Percentiles rank a stretch among this genome's conserved stretches.
phyloP scores from a whole-genome alignment of 2,329 filamentous ascomycete species.

The Pseudopyrenochaeta lycopersici region DNA sequence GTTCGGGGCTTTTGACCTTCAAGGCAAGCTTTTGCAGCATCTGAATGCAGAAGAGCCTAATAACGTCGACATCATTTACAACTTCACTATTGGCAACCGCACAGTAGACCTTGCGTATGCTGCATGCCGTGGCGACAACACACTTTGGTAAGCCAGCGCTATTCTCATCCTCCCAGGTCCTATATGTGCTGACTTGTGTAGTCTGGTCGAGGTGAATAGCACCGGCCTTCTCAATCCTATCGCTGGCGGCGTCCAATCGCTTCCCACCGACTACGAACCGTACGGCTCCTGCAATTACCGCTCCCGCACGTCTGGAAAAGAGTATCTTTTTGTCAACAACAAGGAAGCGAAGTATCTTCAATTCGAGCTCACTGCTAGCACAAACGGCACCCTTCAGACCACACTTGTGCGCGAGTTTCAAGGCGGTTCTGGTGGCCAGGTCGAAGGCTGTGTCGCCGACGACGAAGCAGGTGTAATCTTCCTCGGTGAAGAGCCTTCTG shows the following conservation, averaged over 20 bases:
- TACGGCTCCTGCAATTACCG: constrained; percentile 64
- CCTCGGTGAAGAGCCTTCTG: constrained; percentile 62
- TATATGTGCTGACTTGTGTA: constrained; percentile 24
- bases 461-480: constrained; percentile 62
- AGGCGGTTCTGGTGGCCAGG: constrained; percentile 62
- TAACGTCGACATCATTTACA: constrained; percentile 65
- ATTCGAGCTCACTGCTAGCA: constrained; percentile 56
- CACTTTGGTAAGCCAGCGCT: constrained; percentile 57
- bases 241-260: constrained; percentile 58
- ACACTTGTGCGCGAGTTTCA: constrained; percentile 62
- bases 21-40: constrained; percentile 58
- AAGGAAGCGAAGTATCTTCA: constrained; percentile 65
- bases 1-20: constrained; percentile 60
- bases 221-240: constrained; percentile 57
- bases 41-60: constrained; percentile 60
- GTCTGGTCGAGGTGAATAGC: constrained; percentile 60
- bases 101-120: constrained; percentile 61
- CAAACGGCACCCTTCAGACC: constrained; percentile 55
- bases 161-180: too few relatives aligned
- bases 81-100: constrained; percentile 55
- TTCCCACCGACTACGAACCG: constrained; percentile 56
- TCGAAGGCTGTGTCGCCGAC: constrained; percentile 64
- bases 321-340: constrained; percentile 65
- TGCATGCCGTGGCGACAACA: constrained; percentile 62
- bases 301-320: constrained; percentile 57